Evolutionary conservation across 306 rosid species (phyloP).

Genomic region (Acacia acuminata): DNA sequence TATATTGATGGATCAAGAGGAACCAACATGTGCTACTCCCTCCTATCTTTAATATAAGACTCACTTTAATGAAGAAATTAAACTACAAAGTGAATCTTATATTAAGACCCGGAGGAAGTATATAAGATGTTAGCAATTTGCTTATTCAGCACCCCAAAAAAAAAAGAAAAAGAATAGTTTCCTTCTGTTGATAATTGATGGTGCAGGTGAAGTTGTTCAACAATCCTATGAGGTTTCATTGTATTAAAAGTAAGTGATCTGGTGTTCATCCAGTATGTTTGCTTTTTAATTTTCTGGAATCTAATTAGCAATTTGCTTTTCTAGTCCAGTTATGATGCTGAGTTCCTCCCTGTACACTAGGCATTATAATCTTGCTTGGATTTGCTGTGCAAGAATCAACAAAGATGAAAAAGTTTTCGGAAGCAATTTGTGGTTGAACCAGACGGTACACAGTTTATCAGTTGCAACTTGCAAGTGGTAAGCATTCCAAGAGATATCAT

Average conservation of each 20-base stretch:
- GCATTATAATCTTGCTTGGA: not conserved
- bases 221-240: not conserved
- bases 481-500: not conserved
- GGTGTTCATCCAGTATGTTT: not conserved
- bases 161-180: not conserved
- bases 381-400: not conserved
- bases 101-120: too few species aligned
- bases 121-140: slow-evolving; percentile 21
- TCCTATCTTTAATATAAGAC: too few species aligned
- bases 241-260: slow-evolving; percentile 5
- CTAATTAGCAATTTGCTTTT: slow-evolving; percentile 8
- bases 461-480: not conserved
- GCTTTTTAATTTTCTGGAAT: not conserved
- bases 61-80: too few species aligned
- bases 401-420: not conserved
- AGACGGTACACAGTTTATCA: not conserved
- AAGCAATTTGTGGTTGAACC: not conserved
- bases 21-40: not conserved
- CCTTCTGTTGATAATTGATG: slow-evolving; percentile 9
- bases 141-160: slow-evolving; percentile 1
- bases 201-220: slow-evolving; percentile 1
- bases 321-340: not conserved
- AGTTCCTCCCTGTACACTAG: not conserved
- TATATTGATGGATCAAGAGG: slow-evolving; percentile 18
- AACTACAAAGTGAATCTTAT: too few species aligned